Evolutionary conservation across 176 grass and related monocot genomes (phyloP), one percentile per base, ranked within the genome.

Genomic region (Oryza punctata): DNA sequence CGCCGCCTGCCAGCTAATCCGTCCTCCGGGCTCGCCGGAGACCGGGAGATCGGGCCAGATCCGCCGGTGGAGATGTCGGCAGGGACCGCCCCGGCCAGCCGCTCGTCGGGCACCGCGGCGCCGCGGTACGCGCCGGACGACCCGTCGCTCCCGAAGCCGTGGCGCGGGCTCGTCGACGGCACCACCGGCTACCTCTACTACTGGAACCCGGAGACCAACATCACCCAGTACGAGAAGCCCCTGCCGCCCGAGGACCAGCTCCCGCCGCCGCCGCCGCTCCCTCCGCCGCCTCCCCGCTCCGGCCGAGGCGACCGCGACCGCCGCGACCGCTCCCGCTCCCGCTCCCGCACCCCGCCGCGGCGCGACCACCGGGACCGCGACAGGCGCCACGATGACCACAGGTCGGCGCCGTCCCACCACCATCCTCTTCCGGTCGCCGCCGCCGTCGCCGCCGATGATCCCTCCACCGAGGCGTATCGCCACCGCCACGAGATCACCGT

Each of bases 121-220:
- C 96, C 96, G 80, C 83, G 96, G 16, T 99, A 96, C 89, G 96
- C 96, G 24, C 96, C 96, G 10, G 96, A 99, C 49, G 96, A 99
- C 25, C 91, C 93, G 46, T 76, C 91, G 50, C 83, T 99, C 60
- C 96, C 85, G 8, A 99, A 99, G 84, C 96, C 96, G n/a, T 99
- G 96, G 96, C 85, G 89, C 65, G 96, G 93, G 27, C 88, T 99
- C 69, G 93, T 99, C 11, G 96, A 99, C 32, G 93, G 91, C 45
- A 94, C 71, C 89, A 96, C 93, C 65, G 96, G 93, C 24, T 99
- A 99, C 78, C 91, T 99, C 69, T 99, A 99, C 87, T 99, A 92
- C 88, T 99, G 93, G 96, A 99, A 99, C 59, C 96, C 91, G 8
- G 93, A 99, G 9, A 99, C 96, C 21, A 91, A 99, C 87, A 71